Evolutionary conservation across 208 protist species (phyloP).

Genomic region (Wallacemonas sp.): DNA sequence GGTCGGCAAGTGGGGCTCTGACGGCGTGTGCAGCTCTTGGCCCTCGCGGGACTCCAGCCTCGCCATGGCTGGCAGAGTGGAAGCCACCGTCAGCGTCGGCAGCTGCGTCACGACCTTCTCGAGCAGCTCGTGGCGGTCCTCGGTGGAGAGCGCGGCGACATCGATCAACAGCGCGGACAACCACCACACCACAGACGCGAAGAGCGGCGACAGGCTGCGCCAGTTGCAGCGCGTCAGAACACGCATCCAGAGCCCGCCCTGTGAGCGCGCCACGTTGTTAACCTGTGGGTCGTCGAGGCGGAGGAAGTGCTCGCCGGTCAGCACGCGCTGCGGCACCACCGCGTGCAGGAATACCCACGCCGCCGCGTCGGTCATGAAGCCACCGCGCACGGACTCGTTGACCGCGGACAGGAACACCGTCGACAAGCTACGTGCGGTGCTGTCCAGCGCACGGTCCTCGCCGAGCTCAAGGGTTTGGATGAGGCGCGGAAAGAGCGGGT

Average conservation of each 20-base stretch:
- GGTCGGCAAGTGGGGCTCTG: too few relatives aligned
- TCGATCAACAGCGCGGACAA: conserved; percentile 52
- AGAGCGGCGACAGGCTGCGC: conserved; percentile 25
- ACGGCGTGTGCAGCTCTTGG: too few relatives aligned
- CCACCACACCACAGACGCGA: conserved; percentile 52
- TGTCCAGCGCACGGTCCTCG: conserved; percentile 22
- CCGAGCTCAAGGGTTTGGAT: conserved; percentile 30
- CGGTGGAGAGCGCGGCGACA: conserved; percentile 38
- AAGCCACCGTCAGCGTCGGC: conserved; percentile 15
- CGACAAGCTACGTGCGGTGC: conserved; percentile 35
- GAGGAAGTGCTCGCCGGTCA: conserved; percentile 15
- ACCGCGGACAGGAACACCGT: conserved; percentile 44
- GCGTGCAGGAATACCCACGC: conserved; percentile 48
- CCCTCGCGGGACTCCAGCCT: neutral
- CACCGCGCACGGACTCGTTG: conserved; percentile 18
- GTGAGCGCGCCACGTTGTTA: conserved; percentile 44
- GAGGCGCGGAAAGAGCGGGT: conserved; percentile 28
- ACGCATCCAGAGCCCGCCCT: conserved; percentile 50
- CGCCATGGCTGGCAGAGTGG: neutral
- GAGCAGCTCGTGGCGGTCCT: conserved; percentile 38
- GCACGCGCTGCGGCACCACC: conserved; percentile 43
- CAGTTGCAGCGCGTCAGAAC: conserved; percentile 51
- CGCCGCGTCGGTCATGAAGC: conserved; percentile 43
- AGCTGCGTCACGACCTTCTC: conserved; percentile 53
- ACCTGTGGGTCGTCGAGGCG: conserved; percentile 34